Percentiles rank a stretch among this genome's conserved stretches.
phyloP scores from a whole-genome alignment of 169 alveolate species.

The Cryptosporidium bovis region DNA sequence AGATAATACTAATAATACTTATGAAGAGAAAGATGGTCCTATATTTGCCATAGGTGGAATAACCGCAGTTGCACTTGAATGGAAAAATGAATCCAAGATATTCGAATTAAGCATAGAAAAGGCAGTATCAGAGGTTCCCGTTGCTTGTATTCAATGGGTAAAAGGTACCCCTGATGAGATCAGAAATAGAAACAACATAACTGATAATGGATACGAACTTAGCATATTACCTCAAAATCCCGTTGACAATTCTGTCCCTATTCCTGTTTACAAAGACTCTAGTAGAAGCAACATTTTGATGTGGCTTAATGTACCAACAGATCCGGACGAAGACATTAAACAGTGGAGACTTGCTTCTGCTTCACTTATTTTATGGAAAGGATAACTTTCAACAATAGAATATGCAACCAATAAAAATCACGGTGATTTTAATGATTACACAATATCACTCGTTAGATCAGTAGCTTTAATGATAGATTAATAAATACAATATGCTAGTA shows the following conservation, averaged over 20 bases:
- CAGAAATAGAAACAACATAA: neutral
- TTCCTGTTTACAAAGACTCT: constrained; percentile 36
- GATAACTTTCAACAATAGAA: neutral
- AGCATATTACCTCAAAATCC: constrained; percentile 41
- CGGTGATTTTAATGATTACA: neutral
- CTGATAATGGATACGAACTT: constrained; percentile 33
- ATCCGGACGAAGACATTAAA: constrained; percentile 11
- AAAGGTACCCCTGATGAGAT: constrained; percentile 1
- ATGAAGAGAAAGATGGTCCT: constrained; percentile 20
- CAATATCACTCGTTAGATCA: too few species aligned
- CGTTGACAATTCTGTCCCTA: constrained; percentile 26
- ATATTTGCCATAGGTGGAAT: constrained; percentile 37
- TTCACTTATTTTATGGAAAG: constrained; percentile 33
- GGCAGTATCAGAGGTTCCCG: constrained; percentile 44
- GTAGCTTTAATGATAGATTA: too few species aligned
- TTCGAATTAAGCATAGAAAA: constrained; percentile 43
- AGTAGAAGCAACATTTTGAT: constrained; percentile 16
- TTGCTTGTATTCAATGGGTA: constrained; percentile 18
- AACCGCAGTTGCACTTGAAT: constrained; percentile 40
- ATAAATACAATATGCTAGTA: too few species aligned
- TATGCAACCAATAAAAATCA: neutral
- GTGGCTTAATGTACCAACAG: constrained; percentile 52
- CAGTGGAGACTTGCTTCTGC: constrained; percentile 61
- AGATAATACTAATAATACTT: neutral
- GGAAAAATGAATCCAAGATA: constrained; percentile 23